phyloP scores from a whole-genome alignment of 2,329 filamentous ascomycete genomes.

The Alternaria alternata region DNA sequence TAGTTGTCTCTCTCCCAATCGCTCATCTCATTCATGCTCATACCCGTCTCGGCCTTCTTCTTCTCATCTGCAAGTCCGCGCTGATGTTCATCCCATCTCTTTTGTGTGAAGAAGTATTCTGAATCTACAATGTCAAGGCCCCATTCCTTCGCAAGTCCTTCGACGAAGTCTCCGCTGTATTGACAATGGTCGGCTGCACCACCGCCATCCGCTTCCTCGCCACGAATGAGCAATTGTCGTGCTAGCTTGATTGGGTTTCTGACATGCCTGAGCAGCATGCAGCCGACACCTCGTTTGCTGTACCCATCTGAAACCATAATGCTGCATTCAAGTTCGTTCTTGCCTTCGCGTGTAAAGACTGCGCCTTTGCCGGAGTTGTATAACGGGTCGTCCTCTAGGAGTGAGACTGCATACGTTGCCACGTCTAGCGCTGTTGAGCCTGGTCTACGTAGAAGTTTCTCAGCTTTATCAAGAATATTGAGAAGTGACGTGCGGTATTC shows the following conservation, averaged over 20 bases:
- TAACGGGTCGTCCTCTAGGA: slow-evolving; percentile 80
- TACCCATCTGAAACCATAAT: slow-evolving; percentile 81
- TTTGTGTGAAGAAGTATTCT: slow-evolving; percentile 80
- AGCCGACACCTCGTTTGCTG: slow-evolving; percentile 79
- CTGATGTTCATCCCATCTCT: slow-evolving; percentile 79
- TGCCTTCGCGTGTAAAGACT: slow-evolving; percentile 83
- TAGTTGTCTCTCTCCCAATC: slow-evolving; percentile 70
- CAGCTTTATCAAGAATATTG: slow-evolving; percentile 42
- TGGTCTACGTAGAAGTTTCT: slow-evolving; percentile 37
- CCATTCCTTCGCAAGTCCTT: slow-evolving; percentile 72
- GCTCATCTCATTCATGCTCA: slow-evolving; percentile 34
- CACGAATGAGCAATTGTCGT: slow-evolving; percentile 72
- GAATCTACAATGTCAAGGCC: slow-evolving; percentile 74
- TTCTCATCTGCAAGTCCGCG: slow-evolving; percentile 61
- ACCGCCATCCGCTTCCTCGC: slow-evolving; percentile 67
- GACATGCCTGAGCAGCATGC: slow-evolving; percentile 76
- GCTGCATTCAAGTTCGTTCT: slow-evolving; percentile 85
- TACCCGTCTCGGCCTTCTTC: slow-evolving; percentile 52
- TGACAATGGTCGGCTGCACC: slow-evolving; percentile 75
- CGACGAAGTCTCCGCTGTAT: slow-evolving; percentile 72
- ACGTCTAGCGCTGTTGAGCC: slow-evolving; percentile 71
- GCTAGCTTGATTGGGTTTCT: slow-evolving; percentile 82
- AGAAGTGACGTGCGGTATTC: slow-evolving; percentile 52
- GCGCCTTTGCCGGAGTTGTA: slow-evolving; percentile 88
- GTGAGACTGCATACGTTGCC: slow-evolving; percentile 76